phyloP scores from a whole-genome alignment of 148 eudicot genomes.

The Chenopodium berlandieri region DNA sequence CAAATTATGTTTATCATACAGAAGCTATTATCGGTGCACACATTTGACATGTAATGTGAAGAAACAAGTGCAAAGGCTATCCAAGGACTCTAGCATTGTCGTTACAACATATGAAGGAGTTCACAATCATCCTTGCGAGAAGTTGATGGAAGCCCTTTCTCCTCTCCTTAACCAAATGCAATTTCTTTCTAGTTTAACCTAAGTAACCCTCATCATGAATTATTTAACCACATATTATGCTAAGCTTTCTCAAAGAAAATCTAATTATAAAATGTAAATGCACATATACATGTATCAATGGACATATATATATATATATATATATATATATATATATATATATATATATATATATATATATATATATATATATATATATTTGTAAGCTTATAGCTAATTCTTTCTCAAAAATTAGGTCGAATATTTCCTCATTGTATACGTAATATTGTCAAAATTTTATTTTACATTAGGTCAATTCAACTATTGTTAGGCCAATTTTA shows the following conservation, averaged over 20 bases:
- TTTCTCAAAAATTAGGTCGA: background rate
- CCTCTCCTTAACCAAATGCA: slow-evolving; percentile 69
- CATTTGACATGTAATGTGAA: slow-evolving; percentile 71
- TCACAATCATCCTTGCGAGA: slow-evolving; percentile 74
- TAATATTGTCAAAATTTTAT: too few species aligned
- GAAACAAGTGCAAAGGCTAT: slow-evolving; percentile 74
- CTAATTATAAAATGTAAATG: background rate
- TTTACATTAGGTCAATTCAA: too few species aligned
- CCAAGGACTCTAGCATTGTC: slow-evolving; percentile 50
- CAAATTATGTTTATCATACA: slow-evolving; percentile 4
- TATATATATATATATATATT: too few species aligned
- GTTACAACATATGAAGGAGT: slow-evolving; percentile 72
- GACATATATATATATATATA: background rate
- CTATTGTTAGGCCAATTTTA: too few species aligned
- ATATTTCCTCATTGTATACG: too few species aligned
- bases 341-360: too few species aligned
- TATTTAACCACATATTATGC: background rate
- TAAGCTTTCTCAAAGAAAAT: background rate
- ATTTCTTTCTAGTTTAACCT: slow-evolving; percentile 39
- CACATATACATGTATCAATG: background rate
- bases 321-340: too few species aligned
- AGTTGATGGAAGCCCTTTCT: slow-evolving; percentile 63
- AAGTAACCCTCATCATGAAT: background rate
- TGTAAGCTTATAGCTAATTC: background rate
- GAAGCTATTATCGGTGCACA: slow-evolving; percentile 81